These are phyloP conservation scores for Polyporus tsugae DNA, from an alignment of 1,284 basidiomycete species.

Conservation along the genomic window DNA sequence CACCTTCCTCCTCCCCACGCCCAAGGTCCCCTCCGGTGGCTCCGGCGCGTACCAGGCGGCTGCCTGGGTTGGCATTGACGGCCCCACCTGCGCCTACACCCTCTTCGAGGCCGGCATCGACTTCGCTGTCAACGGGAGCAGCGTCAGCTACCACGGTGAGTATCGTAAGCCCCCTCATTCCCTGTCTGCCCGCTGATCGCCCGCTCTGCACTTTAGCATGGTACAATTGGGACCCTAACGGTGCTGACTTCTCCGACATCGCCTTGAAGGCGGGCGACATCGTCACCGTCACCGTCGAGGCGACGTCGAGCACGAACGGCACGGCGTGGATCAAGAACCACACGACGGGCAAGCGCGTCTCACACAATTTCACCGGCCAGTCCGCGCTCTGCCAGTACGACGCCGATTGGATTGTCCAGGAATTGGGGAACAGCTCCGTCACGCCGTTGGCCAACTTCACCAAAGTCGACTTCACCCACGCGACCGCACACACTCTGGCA, in stretches of 20 bases:
- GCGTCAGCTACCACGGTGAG: conserved; percentile 33
- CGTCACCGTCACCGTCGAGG: conserved; percentile 39
- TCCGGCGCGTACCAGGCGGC: conserved; percentile 37
- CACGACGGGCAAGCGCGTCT: conserved; percentile 40
- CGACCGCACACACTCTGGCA: conserved; percentile 16
- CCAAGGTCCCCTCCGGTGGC: conserved; percentile 36
- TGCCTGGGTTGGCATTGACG: conserved; percentile 34
- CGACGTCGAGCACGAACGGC: conserved; percentile 38
- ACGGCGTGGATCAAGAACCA: conserved; percentile 43
- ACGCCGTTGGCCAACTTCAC: conserved; percentile 49
- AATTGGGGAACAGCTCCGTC: conserved; percentile 42
- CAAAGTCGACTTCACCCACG: conserved; percentile 39
- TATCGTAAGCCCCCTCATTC: neutral
- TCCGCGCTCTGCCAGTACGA: conserved; percentile 43
- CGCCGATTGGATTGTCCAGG: conserved; percentile 42
- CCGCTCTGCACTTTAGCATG: conserved; percentile 38
- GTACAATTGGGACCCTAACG: conserved; percentile 50
- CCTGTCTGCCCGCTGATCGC: too few relatives aligned
- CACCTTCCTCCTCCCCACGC: conserved; percentile 43
- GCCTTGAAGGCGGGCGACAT: conserved; percentile 39
- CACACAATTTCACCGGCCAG: conserved; percentile 40
- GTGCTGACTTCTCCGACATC: conserved; percentile 47
- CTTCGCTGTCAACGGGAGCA: conserved; percentile 37
- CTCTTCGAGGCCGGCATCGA: conserved; percentile 40
- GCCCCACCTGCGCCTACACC: conserved; percentile 27